A percentile compares a stretch with the other conserved stretches of the same genome.
phyloP scores from a whole-genome alignment of 192 early-diverging fungal species.

The Diversispora epigaea region DNA sequence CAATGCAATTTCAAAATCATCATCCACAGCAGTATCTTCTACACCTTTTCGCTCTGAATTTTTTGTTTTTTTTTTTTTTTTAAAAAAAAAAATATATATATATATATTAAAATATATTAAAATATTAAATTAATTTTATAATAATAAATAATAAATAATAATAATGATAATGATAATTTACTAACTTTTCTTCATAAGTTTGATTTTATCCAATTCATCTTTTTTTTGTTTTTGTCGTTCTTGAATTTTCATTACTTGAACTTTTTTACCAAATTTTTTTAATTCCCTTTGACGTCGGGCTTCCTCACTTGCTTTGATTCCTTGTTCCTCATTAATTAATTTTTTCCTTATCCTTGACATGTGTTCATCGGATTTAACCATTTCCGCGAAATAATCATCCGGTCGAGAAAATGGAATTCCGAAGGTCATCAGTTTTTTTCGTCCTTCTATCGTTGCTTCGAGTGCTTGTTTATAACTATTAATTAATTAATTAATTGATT shows the following conservation, averaged over 20 bases:
- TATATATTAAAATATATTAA: too few relatives aligned
- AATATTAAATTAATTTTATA: not conserved
- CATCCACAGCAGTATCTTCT: conserved; percentile 50
- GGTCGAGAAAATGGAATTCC: conserved; percentile 81
- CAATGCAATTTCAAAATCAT: conserved; percentile 73
- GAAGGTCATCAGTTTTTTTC: conserved; percentile 57
- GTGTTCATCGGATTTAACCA: conserved; percentile 96
- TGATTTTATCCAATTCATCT: conserved; percentile 89
- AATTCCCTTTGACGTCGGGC: conserved; percentile 84
- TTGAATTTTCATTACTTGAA: conserved; percentile 87
- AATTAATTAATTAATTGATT: not conserved
- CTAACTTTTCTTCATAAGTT: conserved; percentile 82
- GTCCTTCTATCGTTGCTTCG: conserved; percentile 68
- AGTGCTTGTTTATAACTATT: conserved; percentile 81
- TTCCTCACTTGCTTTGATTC: conserved; percentile 78
- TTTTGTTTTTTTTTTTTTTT: not conserved
- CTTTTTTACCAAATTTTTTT: conserved; percentile 98
- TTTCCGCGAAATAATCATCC: conserved; percentile 97
- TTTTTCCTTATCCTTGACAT: conserved; percentile 88
- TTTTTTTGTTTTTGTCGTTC: conserved; percentile 87
- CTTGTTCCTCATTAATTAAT: conserved; percentile 79
- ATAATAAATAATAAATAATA: too few relatives aligned
- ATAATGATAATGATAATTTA: not conserved
- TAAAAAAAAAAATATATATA: too few relatives aligned
- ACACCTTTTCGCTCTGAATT: conserved; percentile 54